Conservation (phyloP, 139 green algal genomes). For the Auxenochlorella pyrenoidosa region DNA sequence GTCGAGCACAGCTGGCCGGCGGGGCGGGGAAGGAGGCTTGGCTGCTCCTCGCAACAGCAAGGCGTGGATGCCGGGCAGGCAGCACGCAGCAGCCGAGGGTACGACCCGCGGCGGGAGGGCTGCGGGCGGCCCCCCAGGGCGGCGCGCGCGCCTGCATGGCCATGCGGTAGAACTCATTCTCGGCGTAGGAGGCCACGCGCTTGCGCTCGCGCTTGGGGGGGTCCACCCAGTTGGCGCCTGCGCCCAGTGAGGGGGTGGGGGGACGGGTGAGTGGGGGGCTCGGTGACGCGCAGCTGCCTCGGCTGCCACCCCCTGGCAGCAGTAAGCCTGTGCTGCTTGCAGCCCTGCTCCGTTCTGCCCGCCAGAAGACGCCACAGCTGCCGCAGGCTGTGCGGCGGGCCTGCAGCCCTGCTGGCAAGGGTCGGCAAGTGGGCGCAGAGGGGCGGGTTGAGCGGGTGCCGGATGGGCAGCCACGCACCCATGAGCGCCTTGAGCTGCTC, state of each 20-base stretch:
- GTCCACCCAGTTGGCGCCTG: slow-evolving; percentile 92
- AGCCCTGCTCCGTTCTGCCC: no score
- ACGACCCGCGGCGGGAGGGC: no score
- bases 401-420: no score
- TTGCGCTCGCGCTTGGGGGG: slow-evolving; percentile 97
- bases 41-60: neutral
- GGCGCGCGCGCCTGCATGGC: slow-evolving; percentile 42
- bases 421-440: no score
- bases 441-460: no score
- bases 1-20: neutral
- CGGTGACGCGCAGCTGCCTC: no score
- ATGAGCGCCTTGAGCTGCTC: slow-evolving; percentile 70
- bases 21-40: neutral
- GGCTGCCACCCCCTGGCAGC: no score
- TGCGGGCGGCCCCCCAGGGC: no score
- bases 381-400: neutral
- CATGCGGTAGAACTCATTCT: slow-evolving; percentile 80
- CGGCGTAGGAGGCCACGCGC: slow-evolving; percentile 87
- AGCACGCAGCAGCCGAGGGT: no score
- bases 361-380: neutral
- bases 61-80: no score
- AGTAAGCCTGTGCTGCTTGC: no score
- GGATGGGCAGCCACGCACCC: slow-evolving; percentile 28
- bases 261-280: neutral
- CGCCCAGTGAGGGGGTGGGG: neutral